phyloP scores from a whole-genome alignment of 179 eudicot genomes.

The Camellia oleifera region DNA sequence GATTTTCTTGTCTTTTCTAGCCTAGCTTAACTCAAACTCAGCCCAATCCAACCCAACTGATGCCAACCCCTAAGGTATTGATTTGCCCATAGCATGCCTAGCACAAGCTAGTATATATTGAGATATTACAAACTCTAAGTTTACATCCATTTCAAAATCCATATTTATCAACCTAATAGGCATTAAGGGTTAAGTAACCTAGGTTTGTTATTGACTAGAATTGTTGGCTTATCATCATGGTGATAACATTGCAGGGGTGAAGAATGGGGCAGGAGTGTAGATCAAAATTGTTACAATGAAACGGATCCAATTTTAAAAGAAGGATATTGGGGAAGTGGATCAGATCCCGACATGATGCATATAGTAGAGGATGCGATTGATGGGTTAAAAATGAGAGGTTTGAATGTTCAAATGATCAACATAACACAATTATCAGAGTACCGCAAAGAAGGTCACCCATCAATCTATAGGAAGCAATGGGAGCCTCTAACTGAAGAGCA shows the following conservation, averaged over 20 bases:
- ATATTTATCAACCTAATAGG: too few relatives aligned
- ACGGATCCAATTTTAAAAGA: background rate
- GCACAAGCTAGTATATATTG: too few relatives aligned
- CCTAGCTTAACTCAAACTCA: too few relatives aligned
- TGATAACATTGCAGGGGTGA: background rate
- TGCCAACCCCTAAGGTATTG: too few relatives aligned
- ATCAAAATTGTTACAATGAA: constrained; percentile 12
- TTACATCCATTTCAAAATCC: too few relatives aligned
- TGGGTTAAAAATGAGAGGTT: background rate
- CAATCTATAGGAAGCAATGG: constrained; percentile 7
- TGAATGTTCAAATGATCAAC: background rate
- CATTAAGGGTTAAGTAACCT: too few relatives aligned
- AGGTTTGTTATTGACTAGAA: too few relatives aligned
- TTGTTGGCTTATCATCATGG: too few relatives aligned
- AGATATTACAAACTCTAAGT: too few relatives aligned
- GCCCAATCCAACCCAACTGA: too few relatives aligned
- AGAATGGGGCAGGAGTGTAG: constrained; percentile 5
- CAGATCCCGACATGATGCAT: background rate
- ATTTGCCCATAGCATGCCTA: too few relatives aligned
- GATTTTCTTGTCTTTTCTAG: too few relatives aligned
- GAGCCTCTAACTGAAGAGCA: background rate
- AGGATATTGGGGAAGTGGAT: background rate
- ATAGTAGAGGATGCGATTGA: background rate
- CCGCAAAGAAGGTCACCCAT: constrained; percentile 12
- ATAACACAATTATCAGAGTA: constrained; percentile 11